Evolutionary conservation across 495 filamentous ascomycete species (phyloP), one percentile per base, ranked within the genome.

Genomic region (Beverwykella pulmonaria): DNA sequence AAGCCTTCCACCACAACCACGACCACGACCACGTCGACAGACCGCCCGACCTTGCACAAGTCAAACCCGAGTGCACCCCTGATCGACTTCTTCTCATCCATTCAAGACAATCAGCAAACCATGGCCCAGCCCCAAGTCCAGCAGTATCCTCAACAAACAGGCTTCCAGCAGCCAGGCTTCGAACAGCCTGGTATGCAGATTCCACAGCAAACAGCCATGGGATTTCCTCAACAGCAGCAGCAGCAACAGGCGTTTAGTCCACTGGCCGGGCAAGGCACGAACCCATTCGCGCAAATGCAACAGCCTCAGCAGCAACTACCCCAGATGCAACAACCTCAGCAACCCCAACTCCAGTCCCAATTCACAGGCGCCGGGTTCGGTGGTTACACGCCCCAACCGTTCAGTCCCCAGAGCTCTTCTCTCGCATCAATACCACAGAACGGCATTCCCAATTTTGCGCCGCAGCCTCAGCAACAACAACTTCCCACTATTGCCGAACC

Each of bases 21-120:
- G 76, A 65, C 67, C 10, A 30, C 74, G 48, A 72, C 75, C 19
- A 68, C 69, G 4, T 20, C 57, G 26, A 61, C 70, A 10, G 64
- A 77, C 26, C 66, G 68, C 34, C 34, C 72, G 41, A 49, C 65
- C 60, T 72, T 77, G 26, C 63, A 75, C 2, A 65, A 64, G 55
- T 54, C 61, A 19, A 54, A 48, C 15, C 17, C 27, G 12, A 65
- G 27, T 23, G 60, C 54, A 20, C 67, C 67, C 1, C 79, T 99
- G 56, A 99, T 99, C 71, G 94, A 99, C 75, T 97, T 99, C 75
- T 99, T 99, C 74, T 94, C 94, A 64, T 93, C 93, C 1, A 98
- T 99, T 72, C 92, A 98, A 71, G 88, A 90, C 71, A 93, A 93
- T 65, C 92, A 93, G 75, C 91, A 92, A 62, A 82, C 83, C 1